Conservation (phyloP, 192 early-diverging fungal genomes). For the Rhizophagus prolifer region DNA sequence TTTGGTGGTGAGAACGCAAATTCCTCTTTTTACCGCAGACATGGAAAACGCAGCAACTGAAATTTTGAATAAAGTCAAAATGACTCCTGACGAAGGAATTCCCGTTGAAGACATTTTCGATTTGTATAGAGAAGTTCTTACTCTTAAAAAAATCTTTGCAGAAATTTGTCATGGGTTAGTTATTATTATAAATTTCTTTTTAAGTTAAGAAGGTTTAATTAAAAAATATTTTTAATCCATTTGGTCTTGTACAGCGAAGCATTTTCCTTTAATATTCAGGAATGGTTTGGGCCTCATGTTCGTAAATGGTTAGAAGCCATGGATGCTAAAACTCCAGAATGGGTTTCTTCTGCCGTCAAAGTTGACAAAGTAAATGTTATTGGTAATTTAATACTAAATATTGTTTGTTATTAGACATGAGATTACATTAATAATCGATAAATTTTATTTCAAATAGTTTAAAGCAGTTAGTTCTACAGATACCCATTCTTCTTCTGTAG, state of each 20-base stretch:
- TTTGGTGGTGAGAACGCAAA: slow-evolving; percentile 51
- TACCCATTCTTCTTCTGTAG: slow-evolving; percentile 71
- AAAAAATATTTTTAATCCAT: neutral
- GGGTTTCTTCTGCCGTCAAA: slow-evolving; percentile 67
- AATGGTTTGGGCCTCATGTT: slow-evolving; percentile 72
- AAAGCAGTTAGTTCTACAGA: slow-evolving; percentile 50
- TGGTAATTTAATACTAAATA: neutral
- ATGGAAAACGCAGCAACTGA: slow-evolving; percentile 55
- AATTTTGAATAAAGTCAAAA: slow-evolving; percentile 26
- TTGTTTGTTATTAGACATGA: neutral
- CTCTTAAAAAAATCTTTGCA: slow-evolving; percentile 49
- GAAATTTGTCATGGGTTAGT: slow-evolving; percentile 47
- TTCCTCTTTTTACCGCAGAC: slow-evolving; percentile 51
- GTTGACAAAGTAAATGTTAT: slow-evolving; percentile 49
- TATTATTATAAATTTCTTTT: neutral
- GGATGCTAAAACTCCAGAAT: slow-evolving; percentile 64
- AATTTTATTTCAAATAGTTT: slow-evolving; percentile 41
- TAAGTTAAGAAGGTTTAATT: neutral
- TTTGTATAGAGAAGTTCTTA: slow-evolving; percentile 54
- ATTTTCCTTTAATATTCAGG: slow-evolving; percentile 65
- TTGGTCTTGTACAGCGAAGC: slow-evolving; percentile 25
- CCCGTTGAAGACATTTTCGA: slow-evolving; percentile 51
- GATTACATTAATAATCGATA: too few relatives aligned
- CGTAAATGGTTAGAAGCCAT: slow-evolving; percentile 61
- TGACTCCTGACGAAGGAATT: slow-evolving; percentile 42